These are phyloP conservation scores for Lentinula raphanica DNA, from an alignment of 768 basidiomycete genomes.

Conservation along the genomic window DNA sequence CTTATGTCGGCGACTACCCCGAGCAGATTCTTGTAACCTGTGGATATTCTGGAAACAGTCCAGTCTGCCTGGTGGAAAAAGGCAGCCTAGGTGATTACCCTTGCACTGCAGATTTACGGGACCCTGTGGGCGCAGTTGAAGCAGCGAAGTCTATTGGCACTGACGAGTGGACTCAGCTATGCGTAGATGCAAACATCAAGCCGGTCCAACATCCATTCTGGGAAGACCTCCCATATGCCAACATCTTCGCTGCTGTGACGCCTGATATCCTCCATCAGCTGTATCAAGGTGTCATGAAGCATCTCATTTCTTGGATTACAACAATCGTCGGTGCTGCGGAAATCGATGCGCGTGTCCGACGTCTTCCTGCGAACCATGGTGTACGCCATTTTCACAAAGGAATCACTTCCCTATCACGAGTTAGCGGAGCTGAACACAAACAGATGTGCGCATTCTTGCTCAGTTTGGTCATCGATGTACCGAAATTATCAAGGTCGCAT, in stretches of 20 bases:
- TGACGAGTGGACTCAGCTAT: constrained; percentile 1
- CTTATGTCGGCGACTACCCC: constrained; percentile 13
- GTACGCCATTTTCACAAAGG: constrained; percentile 25
- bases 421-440: no score
- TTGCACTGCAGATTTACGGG: neutral
- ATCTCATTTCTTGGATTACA: no score
- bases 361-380: constrained; percentile 23
- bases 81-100: constrained; percentile 1
- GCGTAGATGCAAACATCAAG: constrained; percentile 12
- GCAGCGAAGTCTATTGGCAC: neutral
- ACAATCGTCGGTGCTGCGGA: no score
- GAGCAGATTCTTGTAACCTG: constrained; percentile 15
- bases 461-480: constrained; percentile 17
- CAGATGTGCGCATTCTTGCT: constrained; percentile 20
- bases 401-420: constrained; percentile 19
- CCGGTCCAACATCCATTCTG: constrained; percentile 19
- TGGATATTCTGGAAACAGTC: constrained; percentile 12
- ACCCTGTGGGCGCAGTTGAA: neutral
- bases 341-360: no score
- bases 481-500: neutral
- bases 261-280: constrained; percentile 23
- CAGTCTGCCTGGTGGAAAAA: constrained; percentile 5
- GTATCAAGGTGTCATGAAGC: no score
- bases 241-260: constrained; percentile 17
- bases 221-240: constrained; percentile 16